Conservation (phyloP, 345 rosid genomes). For the Geranium rotundifolium region DNA sequence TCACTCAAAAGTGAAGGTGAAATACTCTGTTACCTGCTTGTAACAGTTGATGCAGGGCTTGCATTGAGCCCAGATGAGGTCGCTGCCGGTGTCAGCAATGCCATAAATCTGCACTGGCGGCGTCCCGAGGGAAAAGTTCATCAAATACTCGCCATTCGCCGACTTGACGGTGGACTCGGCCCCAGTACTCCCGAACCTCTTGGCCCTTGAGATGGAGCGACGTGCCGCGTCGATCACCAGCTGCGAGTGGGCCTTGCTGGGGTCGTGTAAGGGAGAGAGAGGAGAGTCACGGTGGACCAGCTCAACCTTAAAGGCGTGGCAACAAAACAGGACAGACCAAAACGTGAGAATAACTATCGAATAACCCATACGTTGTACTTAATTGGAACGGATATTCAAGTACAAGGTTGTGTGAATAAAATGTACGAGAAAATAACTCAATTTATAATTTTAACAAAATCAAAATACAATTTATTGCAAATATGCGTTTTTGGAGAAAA, state of each 20-base stretch:
- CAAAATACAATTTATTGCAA: too few relatives aligned
- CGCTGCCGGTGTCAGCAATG: conserved; percentile 55
- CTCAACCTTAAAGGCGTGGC: conserved; percentile 18
- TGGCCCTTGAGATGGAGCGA: conserved; percentile 41
- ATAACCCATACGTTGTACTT: too few relatives aligned
- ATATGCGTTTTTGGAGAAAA: too few relatives aligned
- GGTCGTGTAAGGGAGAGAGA: conserved; percentile 34
- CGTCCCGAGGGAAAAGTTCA: conserved; percentile 45
- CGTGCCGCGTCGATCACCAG: conserved; percentile 26
- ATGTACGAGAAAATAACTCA: too few relatives aligned
- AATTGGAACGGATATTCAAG: too few relatives aligned
- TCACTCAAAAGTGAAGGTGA: too few relatives aligned
- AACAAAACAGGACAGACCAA: too few relatives aligned
- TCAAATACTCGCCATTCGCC: conserved; percentile 40
- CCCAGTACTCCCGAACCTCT: conserved; percentile 14
- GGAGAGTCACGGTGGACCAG: conserved; percentile 58
- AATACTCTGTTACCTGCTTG: too few relatives aligned
- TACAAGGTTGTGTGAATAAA: too few relatives aligned
- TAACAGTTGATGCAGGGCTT: conserved; percentile 46
- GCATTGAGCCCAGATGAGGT: conserved; percentile 57
- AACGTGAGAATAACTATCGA: too few relatives aligned
- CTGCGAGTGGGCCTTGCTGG: conserved; percentile 17
- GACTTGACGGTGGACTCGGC: conserved; percentile 26
- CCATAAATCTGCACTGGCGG: conserved; percentile 30
- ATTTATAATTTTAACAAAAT: too few relatives aligned